Conservation (phyloP, 139 green algal species). For the Zygnema circumcarinatum region DNA sequence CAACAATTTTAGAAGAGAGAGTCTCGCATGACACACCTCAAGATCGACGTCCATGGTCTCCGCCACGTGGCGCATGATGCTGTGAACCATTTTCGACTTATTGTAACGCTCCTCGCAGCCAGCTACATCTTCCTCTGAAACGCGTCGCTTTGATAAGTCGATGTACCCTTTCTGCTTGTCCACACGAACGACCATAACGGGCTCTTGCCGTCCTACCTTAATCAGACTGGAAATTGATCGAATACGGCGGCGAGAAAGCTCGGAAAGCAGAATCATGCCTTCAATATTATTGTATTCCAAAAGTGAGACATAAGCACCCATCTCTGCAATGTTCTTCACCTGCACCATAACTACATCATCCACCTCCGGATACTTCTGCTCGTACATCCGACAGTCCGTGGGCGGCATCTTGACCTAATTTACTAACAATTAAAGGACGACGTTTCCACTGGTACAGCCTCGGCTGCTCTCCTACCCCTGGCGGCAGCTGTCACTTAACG, state of each 20-base stretch:
- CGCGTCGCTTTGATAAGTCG: constrained; percentile 96
- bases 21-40: no score
- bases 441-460: no score
- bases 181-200: constrained; percentile 99
- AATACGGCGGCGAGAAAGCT: constrained; percentile 97
- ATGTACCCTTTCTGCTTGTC: constrained; percentile 99
- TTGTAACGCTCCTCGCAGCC: constrained; percentile 92
- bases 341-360: constrained; percentile 98
- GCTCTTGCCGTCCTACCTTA: constrained; percentile 96
- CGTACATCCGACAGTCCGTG: constrained; percentile 90
- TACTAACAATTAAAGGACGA: no score
- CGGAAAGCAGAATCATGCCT: constrained; percentile 98
- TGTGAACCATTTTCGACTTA: constrained; percentile 97
- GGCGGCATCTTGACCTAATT: constrained; percentile 41
- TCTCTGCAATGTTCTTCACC: constrained; percentile 85
- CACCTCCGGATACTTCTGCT: constrained; percentile 93
- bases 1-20: no score
- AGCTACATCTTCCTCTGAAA: constrained; percentile 90
- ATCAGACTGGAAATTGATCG: constrained; percentile 99
- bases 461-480: no score
- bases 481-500: no score
- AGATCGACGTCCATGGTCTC: constrained; percentile 85
- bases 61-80: constrained; percentile 96
- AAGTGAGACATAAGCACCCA: constrained; percentile 97
- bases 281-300: constrained; percentile 93